Evolutionary conservation across 2,329 filamentous ascomycete genomes (phyloP).

Genomic region (Colletotrichum noveboracense): DNA sequence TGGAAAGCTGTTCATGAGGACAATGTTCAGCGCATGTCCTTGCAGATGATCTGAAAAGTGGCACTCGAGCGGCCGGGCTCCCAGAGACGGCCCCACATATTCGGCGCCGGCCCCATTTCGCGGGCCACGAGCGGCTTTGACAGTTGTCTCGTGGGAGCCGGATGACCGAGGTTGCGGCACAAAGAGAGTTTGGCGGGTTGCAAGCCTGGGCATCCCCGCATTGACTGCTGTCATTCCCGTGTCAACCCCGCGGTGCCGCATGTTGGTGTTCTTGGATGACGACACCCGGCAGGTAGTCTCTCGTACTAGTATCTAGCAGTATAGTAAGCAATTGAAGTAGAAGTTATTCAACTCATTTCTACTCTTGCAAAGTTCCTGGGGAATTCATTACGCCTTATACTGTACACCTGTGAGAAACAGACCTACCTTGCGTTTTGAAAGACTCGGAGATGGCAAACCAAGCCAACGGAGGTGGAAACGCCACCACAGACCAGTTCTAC

Average conservation of each 20-base stretch:
- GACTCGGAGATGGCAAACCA: not conserved
- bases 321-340: not conserved
- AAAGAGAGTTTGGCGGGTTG: not conserved
- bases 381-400: not conserved
- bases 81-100: not conserved
- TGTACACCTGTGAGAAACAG: not conserved
- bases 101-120: not conserved
- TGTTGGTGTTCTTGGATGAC: not conserved
- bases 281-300: not conserved
- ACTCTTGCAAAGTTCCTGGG: not conserved
- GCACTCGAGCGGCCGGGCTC: not conserved
- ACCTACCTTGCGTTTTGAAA: not conserved
- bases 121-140: not conserved
- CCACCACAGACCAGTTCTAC: not conserved
- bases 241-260: not conserved
- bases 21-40: not conserved
- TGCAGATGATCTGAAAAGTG: not conserved
- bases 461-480: not conserved
- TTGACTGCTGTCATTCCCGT: not conserved
- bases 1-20: not conserved
- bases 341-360: not conserved
- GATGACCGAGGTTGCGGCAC: not conserved
- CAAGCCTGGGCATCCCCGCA: not conserved
- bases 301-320: not conserved
- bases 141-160: not conserved